A percentile compares a stretch with the other conserved stretches of the same genome.
Conservation (phyloP, 2,329 filamentous ascomycete species). For the Phaeosphaeria sp. region DNA sequence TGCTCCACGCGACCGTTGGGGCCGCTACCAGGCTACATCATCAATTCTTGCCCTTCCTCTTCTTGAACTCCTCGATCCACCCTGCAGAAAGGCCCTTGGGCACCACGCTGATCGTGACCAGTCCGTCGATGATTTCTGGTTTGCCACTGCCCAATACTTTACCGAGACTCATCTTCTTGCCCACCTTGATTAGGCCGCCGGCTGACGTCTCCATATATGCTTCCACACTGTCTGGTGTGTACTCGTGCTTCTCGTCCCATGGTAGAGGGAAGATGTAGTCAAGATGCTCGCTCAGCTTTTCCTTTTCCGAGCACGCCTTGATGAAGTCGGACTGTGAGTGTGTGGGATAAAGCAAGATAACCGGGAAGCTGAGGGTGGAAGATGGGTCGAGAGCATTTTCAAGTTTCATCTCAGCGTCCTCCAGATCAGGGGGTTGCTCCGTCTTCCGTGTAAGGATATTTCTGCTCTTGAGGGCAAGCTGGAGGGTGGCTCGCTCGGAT, state of each 20-base stretch:
- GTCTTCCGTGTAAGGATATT: constrained; percentile 73
- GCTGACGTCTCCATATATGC: constrained; percentile 85
- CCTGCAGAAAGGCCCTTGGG: constrained; percentile 71
- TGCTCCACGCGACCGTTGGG: neutral
- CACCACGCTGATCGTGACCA: constrained; percentile 83
- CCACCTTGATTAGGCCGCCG: constrained; percentile 86
- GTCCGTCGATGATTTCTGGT: constrained; percentile 85
- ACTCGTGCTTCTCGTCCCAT: constrained; percentile 78
- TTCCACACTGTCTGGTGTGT: constrained; percentile 72
- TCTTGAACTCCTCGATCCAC: constrained; percentile 90
- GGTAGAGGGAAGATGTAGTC: constrained; percentile 85
- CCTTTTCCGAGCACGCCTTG: constrained; percentile 81
- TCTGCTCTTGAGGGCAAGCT: constrained; percentile 67
- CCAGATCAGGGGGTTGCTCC: constrained; percentile 79
- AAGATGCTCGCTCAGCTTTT: constrained; percentile 78
- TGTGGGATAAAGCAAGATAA: constrained; percentile 84
- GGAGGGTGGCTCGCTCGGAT: constrained; percentile 62
- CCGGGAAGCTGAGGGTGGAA: constrained; percentile 76
- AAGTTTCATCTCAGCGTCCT: constrained; percentile 77
- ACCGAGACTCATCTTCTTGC: constrained; percentile 79
- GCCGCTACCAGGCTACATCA: neutral
- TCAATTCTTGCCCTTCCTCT: constrained; percentile 57
- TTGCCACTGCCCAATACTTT: constrained; percentile 78
- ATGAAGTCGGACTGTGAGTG: constrained; percentile 87
- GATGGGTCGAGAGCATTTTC: constrained; percentile 75